These are phyloP conservation scores for Auriscalpium microsporum DNA, from an alignment of 768 basidiomycete genomes.

Conservation along the genomic window DNA sequence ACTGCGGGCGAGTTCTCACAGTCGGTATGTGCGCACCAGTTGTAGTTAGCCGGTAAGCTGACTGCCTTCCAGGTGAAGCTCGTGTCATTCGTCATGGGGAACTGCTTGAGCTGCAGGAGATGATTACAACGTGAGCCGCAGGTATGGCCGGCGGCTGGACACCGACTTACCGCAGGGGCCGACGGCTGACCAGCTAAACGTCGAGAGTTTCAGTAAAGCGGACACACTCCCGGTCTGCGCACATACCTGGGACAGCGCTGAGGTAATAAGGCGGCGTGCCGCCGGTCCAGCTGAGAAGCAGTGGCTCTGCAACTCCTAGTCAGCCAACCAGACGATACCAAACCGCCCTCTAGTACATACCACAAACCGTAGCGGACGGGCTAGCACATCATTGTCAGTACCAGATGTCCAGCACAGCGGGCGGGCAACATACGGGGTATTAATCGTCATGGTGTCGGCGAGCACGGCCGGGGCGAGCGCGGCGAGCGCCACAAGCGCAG, in stretches of 20 bases:
- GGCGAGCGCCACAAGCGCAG: slow-evolving; percentile 23
- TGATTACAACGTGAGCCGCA: slow-evolving; percentile 6
- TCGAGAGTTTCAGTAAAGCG: not conserved
- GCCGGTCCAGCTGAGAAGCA: slow-evolving; percentile 39
- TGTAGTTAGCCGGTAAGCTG: slow-evolving; percentile 34
- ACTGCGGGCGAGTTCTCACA: not conserved
- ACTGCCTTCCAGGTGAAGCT: slow-evolving; percentile 44
- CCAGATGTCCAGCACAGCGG: not conserved
- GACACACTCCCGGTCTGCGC: not conserved
- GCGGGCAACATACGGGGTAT: slow-evolving; percentile 51
- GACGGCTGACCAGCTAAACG: slow-evolving; percentile 42
- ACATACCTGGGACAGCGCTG: slow-evolving; percentile 49
- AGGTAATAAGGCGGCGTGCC: slow-evolving; percentile 52
- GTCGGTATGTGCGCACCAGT: slow-evolving; percentile 34
- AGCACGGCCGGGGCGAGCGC: slow-evolving; percentile 27
- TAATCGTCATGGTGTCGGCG: slow-evolving; percentile 40
- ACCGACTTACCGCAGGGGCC: slow-evolving; percentile 40
- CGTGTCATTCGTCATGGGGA: slow-evolving; percentile 36
- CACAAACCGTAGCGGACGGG: slow-evolving; percentile 45
- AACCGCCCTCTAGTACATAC: not conserved
- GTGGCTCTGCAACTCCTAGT: slow-evolving; percentile 41
- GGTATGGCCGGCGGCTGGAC: not conserved
- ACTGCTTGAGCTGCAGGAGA: slow-evolving; percentile 41
- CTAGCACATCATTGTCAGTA: slow-evolving; percentile 22
- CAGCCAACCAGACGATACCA: not conserved